phyloP scores from a whole-genome alignment of 2,329 filamentous ascomycete genomes.

The Trichoderma sp. region DNA sequence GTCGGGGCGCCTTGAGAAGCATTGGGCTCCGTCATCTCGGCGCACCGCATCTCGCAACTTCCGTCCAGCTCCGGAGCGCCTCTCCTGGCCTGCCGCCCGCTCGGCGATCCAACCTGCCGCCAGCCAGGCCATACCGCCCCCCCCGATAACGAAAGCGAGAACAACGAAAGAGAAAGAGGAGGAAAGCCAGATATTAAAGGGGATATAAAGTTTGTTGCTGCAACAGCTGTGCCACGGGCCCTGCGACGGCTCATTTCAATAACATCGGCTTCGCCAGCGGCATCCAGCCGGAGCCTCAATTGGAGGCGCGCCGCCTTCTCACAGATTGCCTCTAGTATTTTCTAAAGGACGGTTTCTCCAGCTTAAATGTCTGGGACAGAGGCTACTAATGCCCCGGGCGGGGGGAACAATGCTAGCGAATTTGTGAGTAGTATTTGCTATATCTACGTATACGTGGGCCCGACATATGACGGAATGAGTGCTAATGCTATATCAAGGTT shows the following conservation, averaged over 20 bases:
- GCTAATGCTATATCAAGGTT: slow-evolving; percentile 62
- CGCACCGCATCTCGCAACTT: slow-evolving; percentile 1
- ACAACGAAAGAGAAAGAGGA: not conserved
- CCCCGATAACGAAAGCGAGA: not conserved
- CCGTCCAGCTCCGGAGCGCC: slow-evolving; percentile 11
- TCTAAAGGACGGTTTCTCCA: not conserved
- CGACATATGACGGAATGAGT: not conserved
- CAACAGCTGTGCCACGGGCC: not conserved
- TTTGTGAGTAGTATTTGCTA: slow-evolving; percentile 69
- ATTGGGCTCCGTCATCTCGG: slow-evolving; percentile 16
- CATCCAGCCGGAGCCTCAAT: slow-evolving; percentile 24
- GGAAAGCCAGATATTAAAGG: not conserved
- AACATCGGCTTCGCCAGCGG: not conserved
- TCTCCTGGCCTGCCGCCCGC: slow-evolving; percentile 11
- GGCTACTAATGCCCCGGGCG: slow-evolving; percentile 45
- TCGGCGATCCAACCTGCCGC: slow-evolving; percentile 7
- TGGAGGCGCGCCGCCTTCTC: slow-evolving; percentile 26
- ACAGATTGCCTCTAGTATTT: not conserved
- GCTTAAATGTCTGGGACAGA: slow-evolving; percentile 43
- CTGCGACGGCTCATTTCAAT: not conserved
- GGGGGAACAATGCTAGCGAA: slow-evolving; percentile 85
- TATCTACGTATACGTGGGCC: not conserved
- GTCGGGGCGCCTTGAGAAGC: not conserved
- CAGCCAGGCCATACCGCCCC: not conserved
- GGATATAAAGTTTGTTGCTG: not conserved